Percentiles rank a stretch among this genome's conserved stretches.
Conservation (phyloP, 371 early-diverging fungal species). For the Mortierella sp. region DNA sequence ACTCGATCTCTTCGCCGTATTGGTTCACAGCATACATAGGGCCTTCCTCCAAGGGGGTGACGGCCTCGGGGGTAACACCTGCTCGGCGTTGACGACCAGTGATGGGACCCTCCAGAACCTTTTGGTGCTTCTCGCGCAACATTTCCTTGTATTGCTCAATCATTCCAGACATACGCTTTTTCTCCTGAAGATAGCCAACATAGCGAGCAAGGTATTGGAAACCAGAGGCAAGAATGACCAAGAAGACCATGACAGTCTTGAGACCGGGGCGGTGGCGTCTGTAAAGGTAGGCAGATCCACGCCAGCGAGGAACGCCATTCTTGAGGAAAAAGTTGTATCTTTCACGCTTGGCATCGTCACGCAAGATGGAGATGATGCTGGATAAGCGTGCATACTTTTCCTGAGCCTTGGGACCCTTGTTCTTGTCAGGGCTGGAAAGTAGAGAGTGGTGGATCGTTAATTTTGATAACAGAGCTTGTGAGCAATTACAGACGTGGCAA, state of each 20-base stretch:
- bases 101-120: constrained; percentile 44
- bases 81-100: constrained; percentile 57
- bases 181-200: constrained; percentile 75
- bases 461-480: not conserved
- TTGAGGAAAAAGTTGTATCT: constrained; percentile 88
- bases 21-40: constrained; percentile 57
- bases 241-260: constrained; percentile 68
- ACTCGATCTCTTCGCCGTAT: constrained; percentile 53
- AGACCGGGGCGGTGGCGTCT: constrained; percentile 85
- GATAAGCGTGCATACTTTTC: constrained; percentile 78
- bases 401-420: constrained; percentile 63
- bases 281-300: constrained; percentile 87
- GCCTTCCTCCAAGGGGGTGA: constrained; percentile 37
- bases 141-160: constrained; percentile 57
- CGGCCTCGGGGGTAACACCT: constrained; percentile 36
- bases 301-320: constrained; percentile 92
- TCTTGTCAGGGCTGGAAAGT: constrained; percentile 80
- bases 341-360: constrained; percentile 74
- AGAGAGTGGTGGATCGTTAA: not conserved
- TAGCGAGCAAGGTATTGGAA: constrained; percentile 78
- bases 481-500: constrained; percentile 1
- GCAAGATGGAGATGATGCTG: constrained; percentile 76
- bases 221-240: constrained; percentile 65
- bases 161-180: constrained; percentile 62
- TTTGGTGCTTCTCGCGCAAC: constrained; percentile 43